phyloP scores from a whole-genome alignment of 306 rosid genomes.

The Gastrolobium villosum region DNA sequence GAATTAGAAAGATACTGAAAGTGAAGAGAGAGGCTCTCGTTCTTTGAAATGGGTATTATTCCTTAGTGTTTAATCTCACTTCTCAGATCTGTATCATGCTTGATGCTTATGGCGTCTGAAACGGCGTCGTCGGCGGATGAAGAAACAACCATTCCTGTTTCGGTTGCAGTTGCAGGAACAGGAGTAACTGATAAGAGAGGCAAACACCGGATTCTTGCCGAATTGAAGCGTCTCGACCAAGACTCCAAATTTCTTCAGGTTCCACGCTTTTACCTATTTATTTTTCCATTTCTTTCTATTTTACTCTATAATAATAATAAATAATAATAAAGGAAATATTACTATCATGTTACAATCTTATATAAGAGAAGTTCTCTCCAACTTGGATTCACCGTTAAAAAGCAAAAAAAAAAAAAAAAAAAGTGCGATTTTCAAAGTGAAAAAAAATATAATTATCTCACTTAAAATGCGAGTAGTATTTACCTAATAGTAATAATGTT shows the following conservation, averaged over 20 bases:
- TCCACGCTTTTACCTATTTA: background rate
- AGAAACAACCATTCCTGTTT: conserved; percentile 44
- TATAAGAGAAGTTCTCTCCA: too few relatives aligned
- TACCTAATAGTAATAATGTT: too few relatives aligned
- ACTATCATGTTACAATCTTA: too few relatives aligned
- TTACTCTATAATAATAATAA: background rate
- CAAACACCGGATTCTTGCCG: conserved; percentile 83
- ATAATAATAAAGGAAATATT: too few relatives aligned
- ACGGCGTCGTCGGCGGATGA: conserved; percentile 76
- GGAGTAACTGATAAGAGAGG: conserved; percentile 67
- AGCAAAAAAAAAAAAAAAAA: too few relatives aligned
- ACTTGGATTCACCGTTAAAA: too few relatives aligned
- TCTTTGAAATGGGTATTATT: background rate
- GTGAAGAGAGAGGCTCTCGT: background rate
- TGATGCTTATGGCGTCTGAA: conserved; percentile 63
- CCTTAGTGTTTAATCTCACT: background rate
- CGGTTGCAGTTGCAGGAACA: conserved; percentile 30
- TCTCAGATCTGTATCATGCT: conserved; percentile 40
- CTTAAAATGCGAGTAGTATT: too few relatives aligned
- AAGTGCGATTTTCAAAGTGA: too few relatives aligned
- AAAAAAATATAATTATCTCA: too few relatives aligned
- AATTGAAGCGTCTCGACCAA: conserved; percentile 79
- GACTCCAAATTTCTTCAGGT: conserved; percentile 80
- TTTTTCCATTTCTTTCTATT: background rate
- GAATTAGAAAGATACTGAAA: background rate